Evolutionary conservation across 1,139 yeast genomes (phyloP).

Genomic region (Pneumocystis canis): DNA sequence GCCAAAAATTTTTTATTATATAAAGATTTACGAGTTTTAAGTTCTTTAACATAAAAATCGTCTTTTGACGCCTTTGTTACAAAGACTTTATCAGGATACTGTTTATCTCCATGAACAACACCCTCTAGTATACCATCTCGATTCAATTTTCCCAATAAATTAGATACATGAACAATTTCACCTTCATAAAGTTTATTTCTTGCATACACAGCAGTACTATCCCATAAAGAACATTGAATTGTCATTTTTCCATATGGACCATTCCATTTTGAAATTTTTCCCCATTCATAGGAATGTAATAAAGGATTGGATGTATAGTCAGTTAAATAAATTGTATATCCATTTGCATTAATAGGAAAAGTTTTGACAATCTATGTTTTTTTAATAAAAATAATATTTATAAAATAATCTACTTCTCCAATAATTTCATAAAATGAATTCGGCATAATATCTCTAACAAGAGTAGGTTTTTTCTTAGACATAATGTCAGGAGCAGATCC

Average conservation of each 20-base stretch:
- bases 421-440: constrained; percentile 6
- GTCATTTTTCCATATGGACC: constrained; percentile 9
- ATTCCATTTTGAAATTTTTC: constrained; percentile 7
- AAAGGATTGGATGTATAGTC: constrained; percentile 8
- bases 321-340: constrained; percentile 7
- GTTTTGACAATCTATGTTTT: constrained; percentile 7
- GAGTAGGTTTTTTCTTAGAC: constrained; percentile 2
- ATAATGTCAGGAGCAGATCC: constrained; percentile 2
- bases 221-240: constrained; percentile 10
- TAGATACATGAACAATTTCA: constrained; percentile 5
- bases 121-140: constrained; percentile 8
- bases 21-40: constrained; percentile 5
- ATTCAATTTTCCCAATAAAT: constrained; percentile 3
- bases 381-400: not conserved
- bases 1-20: constrained; percentile 2
- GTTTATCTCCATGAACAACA: constrained; percentile 8
- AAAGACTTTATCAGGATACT: constrained; percentile 6
- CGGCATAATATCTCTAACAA: constrained; percentile 5
- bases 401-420: constrained; percentile 3
- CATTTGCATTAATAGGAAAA: constrained; percentile 8
- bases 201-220: constrained; percentile 5
- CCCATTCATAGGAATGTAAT: constrained; percentile 6
- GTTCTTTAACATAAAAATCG: constrained; percentile 3
- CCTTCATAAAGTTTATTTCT: constrained; percentile 8
- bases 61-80: constrained; percentile 1